A percentile compares a stretch with the other conserved stretches of the same genome.
Conservation (phyloP, 768 basidiomycete species). For the Coprinopsis marcescibilis region DNA sequence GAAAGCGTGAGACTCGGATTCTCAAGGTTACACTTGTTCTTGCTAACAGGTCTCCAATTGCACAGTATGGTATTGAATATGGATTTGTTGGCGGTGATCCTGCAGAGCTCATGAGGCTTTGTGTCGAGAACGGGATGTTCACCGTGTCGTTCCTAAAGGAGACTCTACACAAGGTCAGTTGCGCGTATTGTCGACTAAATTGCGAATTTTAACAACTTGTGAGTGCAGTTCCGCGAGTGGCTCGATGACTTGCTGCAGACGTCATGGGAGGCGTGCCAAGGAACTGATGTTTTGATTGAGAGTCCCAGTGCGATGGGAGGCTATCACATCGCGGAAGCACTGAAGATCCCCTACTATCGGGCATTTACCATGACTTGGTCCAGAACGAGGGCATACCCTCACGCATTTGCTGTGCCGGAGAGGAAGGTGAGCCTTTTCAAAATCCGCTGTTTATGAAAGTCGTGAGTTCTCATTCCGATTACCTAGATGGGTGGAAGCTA, state of each 20-base stretch:
- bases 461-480: not conserved
- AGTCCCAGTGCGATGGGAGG: constrained; percentile 98
- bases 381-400: constrained; percentile 94
- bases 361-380: constrained; percentile 99
- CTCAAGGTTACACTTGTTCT: constrained; percentile 4
- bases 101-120: constrained; percentile 95
- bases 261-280: constrained; percentile 95
- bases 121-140: constrained; percentile 97
- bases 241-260: constrained; percentile 92
- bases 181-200: constrained; percentile 1
- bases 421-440: constrained; percentile 56
- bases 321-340: constrained; percentile 92
- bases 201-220: constrained; percentile 8
- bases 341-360: constrained; percentile 89
- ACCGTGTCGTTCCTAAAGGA: constrained; percentile 94
- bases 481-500: constrained; percentile 92
- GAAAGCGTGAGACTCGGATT: constrained; percentile 63
- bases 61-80: constrained; percentile 92
- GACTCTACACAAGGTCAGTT: constrained; percentile 69
- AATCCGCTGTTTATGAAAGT: not conserved
- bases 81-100: constrained; percentile 95
- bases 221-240: constrained; percentile 88
- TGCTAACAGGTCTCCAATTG: not conserved
- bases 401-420: constrained; percentile 97
- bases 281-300: constrained; percentile 89